These are phyloP conservation scores for Ricinus communis DNA, from an alignment of 345 rosid genomes.

Conservation along the genomic window DNA sequence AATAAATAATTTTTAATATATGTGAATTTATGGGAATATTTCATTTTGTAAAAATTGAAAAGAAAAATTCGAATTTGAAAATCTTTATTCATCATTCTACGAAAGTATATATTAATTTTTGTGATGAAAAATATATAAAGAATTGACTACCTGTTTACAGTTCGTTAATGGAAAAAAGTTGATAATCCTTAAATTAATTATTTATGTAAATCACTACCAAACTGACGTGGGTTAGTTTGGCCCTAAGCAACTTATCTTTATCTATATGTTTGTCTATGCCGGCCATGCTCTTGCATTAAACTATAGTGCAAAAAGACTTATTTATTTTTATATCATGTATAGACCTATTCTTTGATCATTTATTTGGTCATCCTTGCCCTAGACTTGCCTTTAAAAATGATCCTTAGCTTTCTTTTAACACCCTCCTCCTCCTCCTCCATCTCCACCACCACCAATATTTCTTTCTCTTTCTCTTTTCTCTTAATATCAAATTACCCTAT, in stretches of 20 bases:
- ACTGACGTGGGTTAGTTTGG: conserved; percentile 48
- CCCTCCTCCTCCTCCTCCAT: conserved; percentile 24
- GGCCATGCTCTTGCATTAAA: conserved; percentile 42
- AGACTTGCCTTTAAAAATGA: conserved; percentile 26
- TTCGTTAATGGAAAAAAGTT: too few species aligned
- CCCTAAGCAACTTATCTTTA: conserved; percentile 28
- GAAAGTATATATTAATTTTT: too few species aligned
- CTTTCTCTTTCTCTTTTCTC: not conserved
- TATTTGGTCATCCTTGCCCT: conserved; percentile 14
- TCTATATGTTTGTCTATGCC: conserved; percentile 51
- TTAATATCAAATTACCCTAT: not conserved
- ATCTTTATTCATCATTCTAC: too few species aligned
- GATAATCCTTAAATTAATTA: conserved; percentile 4
- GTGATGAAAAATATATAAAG: too few species aligned
- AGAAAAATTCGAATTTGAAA: too few species aligned
- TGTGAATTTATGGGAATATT: too few species aligned
- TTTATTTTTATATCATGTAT: not conserved
- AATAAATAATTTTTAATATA: not conserved
- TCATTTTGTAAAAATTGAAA: too few species aligned
- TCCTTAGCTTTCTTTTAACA: conserved; percentile 20
- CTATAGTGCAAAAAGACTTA: not conserved
- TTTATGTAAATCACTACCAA: conserved; percentile 37
- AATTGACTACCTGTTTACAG: too few species aligned
- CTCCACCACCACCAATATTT: not conserved
- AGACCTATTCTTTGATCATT: conserved; percentile 36